These are phyloP conservation scores for Mortierella polycephala DNA, from an alignment of 371 early-diverging fungal genomes.

Conservation along the genomic window DNA sequence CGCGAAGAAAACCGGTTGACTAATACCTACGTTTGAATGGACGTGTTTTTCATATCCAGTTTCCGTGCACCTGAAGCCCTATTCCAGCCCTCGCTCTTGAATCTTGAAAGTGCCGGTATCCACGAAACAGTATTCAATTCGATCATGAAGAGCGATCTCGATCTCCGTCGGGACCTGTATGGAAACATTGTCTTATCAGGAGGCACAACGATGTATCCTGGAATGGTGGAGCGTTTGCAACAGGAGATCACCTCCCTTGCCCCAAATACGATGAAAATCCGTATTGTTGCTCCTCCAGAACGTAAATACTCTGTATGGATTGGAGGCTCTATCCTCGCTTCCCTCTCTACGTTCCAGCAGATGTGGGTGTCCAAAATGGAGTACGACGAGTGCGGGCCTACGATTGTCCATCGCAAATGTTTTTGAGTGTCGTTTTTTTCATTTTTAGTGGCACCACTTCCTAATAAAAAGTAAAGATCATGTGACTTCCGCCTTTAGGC, in stretches of 20 bases:
- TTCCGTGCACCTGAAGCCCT: conserved; percentile 87
- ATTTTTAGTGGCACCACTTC: background rate
- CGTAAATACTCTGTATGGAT: conserved; percentile 98
- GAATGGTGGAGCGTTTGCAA: conserved; percentile 94
- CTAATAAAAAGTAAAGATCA: no score
- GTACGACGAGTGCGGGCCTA: conserved; percentile 98
- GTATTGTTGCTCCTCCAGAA: conserved; percentile 96
- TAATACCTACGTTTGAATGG: background rate
- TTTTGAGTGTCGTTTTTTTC: conserved; percentile 74
- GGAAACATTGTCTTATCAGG: conserved; percentile 93
- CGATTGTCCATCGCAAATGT: conserved; percentile 99
- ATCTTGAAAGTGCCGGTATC: conserved; percentile 89
- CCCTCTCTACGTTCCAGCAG: conserved; percentile 77
- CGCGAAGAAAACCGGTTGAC: background rate
- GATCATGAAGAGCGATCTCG: conserved; percentile 91
- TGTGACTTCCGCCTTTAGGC: background rate
- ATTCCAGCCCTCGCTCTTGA: conserved; percentile 88
- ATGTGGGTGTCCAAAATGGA: conserved; percentile 81
- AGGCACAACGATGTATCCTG: conserved; percentile 86
- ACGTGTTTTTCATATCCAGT: conserved; percentile 31
- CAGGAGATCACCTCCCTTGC: conserved; percentile 87
- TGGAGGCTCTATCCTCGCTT: conserved; percentile 95
- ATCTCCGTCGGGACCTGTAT: conserved; percentile 88
- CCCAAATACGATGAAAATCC: conserved; percentile 91
- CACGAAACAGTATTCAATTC: conserved; percentile 91